Conservation (phyloP, 208 protist species). For the Crithidia brevicula region DNA sequence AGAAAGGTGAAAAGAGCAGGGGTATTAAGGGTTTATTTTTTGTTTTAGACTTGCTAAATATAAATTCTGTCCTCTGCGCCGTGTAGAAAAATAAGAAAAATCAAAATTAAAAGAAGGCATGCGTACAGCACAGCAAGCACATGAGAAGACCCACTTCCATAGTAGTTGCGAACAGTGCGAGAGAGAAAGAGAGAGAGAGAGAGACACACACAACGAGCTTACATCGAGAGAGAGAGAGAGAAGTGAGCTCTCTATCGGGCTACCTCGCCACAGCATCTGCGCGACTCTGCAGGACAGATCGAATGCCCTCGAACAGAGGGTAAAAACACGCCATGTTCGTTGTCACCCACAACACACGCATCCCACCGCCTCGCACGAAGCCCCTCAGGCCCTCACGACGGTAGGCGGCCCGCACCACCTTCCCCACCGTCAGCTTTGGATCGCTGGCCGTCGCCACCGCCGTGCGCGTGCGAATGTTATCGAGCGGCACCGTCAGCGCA, state of each 20-base stretch:
- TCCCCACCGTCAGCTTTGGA: slow-evolving; percentile 33
- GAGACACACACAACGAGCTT: not conserved
- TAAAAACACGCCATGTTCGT: slow-evolving; percentile 85
- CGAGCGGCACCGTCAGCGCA: slow-evolving; percentile 71
- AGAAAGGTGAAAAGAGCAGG: too few relatives aligned
- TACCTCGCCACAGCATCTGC: not conserved
- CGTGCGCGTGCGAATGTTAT: slow-evolving; percentile 76
- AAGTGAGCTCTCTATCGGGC: not conserved
- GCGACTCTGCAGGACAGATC: slow-evolving; percentile 23
- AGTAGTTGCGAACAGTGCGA: too few relatives aligned
- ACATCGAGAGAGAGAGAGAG: not conserved
- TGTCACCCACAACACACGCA: slow-evolving; percentile 82
- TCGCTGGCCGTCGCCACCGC: slow-evolving; percentile 54
- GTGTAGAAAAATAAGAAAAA: too few relatives aligned
- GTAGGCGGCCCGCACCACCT: slow-evolving; percentile 50
- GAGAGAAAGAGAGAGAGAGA: not conserved
- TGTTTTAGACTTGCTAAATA: too few relatives aligned
- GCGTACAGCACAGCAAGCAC: too few relatives aligned
- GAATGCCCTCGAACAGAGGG: slow-evolving; percentile 66
- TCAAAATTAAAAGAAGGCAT: too few relatives aligned
- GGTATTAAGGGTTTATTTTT: too few relatives aligned
- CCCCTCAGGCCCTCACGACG: slow-evolving; percentile 48
- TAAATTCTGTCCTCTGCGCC: too few relatives aligned
- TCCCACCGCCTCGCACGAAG: slow-evolving; percentile 68
- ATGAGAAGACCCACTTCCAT: too few relatives aligned